Conservation (phyloP, 2,329 filamentous ascomycete genomes). For the Chrysoporthe puriensis region DNA sequence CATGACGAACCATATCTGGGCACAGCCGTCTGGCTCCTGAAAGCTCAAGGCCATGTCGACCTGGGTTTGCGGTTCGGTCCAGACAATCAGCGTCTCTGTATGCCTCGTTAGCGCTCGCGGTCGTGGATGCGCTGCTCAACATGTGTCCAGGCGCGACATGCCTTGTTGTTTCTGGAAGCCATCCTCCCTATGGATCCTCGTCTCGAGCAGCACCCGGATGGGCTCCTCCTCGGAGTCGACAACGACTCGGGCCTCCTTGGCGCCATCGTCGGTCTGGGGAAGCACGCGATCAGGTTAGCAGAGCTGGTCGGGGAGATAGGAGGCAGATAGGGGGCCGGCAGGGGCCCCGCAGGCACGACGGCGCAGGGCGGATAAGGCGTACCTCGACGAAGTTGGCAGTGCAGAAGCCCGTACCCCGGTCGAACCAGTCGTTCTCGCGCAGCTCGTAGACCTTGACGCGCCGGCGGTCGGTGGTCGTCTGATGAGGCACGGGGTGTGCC, state of each 20-base stretch:
- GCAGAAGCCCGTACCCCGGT: constrained; percentile 95
- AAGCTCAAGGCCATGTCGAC: constrained; percentile 98
- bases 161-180: constrained; percentile 98
- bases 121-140: constrained; percentile 34
- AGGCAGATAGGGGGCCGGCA: neutral
- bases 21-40: constrained; percentile 93
- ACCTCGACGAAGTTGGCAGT: constrained; percentile 76
- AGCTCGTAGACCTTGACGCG: constrained; percentile 99
- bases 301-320: constrained; percentile 21
- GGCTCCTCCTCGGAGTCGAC: constrained; percentile 95
- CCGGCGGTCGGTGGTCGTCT: constrained; percentile 60
- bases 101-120: constrained; percentile 35
- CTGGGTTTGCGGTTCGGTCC: constrained; percentile 83
- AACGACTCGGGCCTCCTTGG: constrained; percentile 84
- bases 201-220: constrained; percentile 81
- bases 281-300: constrained; percentile 32
- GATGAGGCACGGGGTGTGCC: constrained; percentile 73
- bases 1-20: constrained; percentile 77
- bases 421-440: constrained; percentile 98
- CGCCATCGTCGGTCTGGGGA: constrained; percentile 56
- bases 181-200: constrained; percentile 89
- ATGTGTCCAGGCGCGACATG: constrained; percentile 44
- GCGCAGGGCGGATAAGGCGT: constrained; percentile 43
- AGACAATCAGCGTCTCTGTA: constrained; percentile 93
- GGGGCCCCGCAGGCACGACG: neutral